Percentiles rank a stretch among this genome's conserved stretches.
These are phyloP conservation scores for Phytophthora vignae DNA, from an alignment of 352 stramenopile genomes.

Conservation along the genomic window DNA sequence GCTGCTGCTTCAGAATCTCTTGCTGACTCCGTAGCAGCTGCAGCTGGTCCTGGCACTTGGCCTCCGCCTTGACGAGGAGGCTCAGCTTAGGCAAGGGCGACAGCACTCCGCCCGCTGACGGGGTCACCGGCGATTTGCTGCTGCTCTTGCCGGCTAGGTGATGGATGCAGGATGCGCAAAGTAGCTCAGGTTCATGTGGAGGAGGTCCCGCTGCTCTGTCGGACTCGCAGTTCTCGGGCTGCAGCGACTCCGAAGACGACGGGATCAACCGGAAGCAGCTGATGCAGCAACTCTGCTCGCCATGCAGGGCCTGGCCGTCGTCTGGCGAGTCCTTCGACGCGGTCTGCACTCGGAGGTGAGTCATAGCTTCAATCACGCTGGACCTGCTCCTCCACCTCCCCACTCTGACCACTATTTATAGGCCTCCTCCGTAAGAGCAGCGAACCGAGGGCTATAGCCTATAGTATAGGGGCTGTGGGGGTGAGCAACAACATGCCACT, in stretches of 20 bases:
- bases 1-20: conserved; percentile 53
- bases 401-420: conserved; percentile 6
- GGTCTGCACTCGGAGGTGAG: conserved; percentile 2
- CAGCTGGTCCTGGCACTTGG: conserved; percentile 64
- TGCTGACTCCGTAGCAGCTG: conserved; percentile 53
- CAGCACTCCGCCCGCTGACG: conserved; percentile 7
- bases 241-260: conserved; percentile 9
- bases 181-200: conserved; percentile 22
- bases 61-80: conserved; percentile 60
- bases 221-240: conserved; percentile 2
- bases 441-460: not conserved
- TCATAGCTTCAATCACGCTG: conserved; percentile 9
- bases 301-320: not conserved
- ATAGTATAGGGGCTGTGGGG: no score
- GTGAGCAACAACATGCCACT: conserved; percentile 1
- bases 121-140: not conserved
- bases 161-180: conserved; percentile 44
- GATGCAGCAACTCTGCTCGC: conserved; percentile 37
- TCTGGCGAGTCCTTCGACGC: not conserved
- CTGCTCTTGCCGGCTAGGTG: conserved; percentile 23
- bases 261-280: conserved; percentile 49
- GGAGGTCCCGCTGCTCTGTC: not conserved
- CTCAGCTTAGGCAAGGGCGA: conserved; percentile 58
- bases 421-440: no score
- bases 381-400: not conserved